Base-by-base conservation (phyloP, 257 asterid species). In the Orobanche coerulescens region DNA sequence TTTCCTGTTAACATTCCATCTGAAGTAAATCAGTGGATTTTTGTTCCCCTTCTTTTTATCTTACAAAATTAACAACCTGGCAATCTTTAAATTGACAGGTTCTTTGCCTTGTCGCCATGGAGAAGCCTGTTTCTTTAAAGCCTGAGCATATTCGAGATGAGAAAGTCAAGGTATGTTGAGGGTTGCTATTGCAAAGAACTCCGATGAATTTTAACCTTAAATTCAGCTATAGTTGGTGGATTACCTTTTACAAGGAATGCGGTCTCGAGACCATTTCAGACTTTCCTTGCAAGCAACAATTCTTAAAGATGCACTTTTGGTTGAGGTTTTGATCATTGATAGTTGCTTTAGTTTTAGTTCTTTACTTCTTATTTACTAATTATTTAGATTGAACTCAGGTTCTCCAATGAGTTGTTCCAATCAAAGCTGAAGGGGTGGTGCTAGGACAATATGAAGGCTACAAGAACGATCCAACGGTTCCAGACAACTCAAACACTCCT, bases 401-500 rank as follows among this genome's bases (percentile, higher is more conserved):
- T 75, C 99, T 93, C 63, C 96, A 89, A 58, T 93, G 97, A 30
- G 94, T 89, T 70, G 9, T 74, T 44, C 97, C 99, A 15, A 83
- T 93, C 61, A 74, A 83, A 68, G 88, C 87, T 50, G 95, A 84
- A 65, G 99, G 89, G 78, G 95, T 89, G 66, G 96, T 93, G 70
- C 81, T 93, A 56, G 99, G 99, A 64, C 97, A 93, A 71, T 93
- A 93, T 62, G 90, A 89, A 49, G 99, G 99, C 66, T 90, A 93
- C 67, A 84, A 67, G 67, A 96, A 87, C 64, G 99, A 93, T 81
- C 78, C 91, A 79, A 84, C 97, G 0, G 99, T 93, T 75, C 97
- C 99, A 47, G 74, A 84, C 66, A 70, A 81, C 67, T 90, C 97
- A 33, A 87, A 86, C 61, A 90, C 97, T 64, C 97, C 97, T 64